Evolutionary conservation across 1,139 yeast species (phyloP).

Genomic region (Debaryomycetaceae sp.): DNA sequence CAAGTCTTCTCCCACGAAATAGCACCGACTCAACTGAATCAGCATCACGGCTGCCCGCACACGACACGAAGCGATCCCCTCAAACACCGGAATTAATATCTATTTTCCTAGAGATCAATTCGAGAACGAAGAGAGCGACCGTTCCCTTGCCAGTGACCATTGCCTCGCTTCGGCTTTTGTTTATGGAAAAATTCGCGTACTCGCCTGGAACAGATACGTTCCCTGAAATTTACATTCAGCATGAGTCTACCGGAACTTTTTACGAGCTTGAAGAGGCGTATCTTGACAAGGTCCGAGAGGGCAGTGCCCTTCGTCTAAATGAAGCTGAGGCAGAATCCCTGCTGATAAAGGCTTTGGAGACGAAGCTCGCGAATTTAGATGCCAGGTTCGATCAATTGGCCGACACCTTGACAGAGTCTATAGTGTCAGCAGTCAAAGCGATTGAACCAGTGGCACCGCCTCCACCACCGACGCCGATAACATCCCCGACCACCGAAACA

Average conservation of each 20-base stretch:
- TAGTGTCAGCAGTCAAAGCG: slow-evolving; percentile 13
- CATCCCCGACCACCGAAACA: background rate
- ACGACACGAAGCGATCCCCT: slow-evolving; percentile 3
- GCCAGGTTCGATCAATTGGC: slow-evolving; percentile 18
- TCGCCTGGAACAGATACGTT: slow-evolving; percentile 62
- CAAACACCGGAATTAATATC: slow-evolving; percentile 2
- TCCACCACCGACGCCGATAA: background rate
- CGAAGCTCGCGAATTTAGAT: slow-evolving; percentile 20
- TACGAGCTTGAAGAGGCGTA: slow-evolving; percentile 74
- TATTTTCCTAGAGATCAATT: slow-evolving; percentile 48
- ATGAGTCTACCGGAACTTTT: slow-evolving; percentile 44
- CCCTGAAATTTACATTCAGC: slow-evolving; percentile 75
- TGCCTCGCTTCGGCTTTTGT: slow-evolving; percentile 58
- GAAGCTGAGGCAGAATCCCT: slow-evolving; percentile 17
- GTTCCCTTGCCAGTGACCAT: slow-evolving; percentile 43
- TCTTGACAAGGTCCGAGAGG: slow-evolving; percentile 47
- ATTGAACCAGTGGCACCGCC: slow-evolving; percentile 12
- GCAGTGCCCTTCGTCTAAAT: slow-evolving; percentile 49
- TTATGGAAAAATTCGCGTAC: slow-evolving; percentile 81
- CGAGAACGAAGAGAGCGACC: slow-evolving; percentile 50
- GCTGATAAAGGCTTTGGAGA: slow-evolving; percentile 13
- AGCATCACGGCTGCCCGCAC: background rate
- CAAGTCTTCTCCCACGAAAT: background rate
- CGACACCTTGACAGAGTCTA: slow-evolving; percentile 11
- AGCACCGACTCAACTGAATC: background rate